Evolutionary conservation across 139 green algal genomes (phyloP).

Genomic region (Gonium pectorale): DNA sequence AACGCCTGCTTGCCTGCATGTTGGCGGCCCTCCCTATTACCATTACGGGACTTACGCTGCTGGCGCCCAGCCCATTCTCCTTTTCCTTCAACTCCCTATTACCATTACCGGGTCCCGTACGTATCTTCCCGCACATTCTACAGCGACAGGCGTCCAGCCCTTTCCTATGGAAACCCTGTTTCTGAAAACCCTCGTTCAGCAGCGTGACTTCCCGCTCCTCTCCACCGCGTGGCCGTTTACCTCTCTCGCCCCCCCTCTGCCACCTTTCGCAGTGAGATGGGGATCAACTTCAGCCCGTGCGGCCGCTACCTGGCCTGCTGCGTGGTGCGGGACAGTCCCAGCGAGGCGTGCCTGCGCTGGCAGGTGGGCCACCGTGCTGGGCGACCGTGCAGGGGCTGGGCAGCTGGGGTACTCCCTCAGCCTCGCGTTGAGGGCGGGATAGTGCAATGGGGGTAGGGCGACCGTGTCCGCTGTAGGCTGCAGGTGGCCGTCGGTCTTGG

Average conservation of each 20-base stretch:
- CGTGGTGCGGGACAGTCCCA: constrained; percentile 51
- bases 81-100: too few relatives aligned
- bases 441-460: neutral
- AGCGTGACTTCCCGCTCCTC: neutral
- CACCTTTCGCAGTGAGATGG: constrained; percentile 91
- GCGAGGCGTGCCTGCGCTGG: constrained; percentile 15
- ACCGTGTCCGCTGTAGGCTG: neutral
- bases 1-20: too few relatives aligned
- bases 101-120: neutral
- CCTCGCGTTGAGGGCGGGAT: neutral
- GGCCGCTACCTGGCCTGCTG: constrained; percentile 84
- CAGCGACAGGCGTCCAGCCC: too few relatives aligned
- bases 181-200: neutral
- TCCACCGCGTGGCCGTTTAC: neutral
- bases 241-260: neutral
- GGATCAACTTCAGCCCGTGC: constrained; percentile 88
- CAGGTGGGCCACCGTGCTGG: neutral
- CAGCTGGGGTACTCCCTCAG: neutral
- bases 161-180: neutral
- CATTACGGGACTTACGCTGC: too few relatives aligned
- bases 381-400: neutral
- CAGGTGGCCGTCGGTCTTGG: neutral
- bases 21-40: too few relatives aligned
- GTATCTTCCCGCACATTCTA: neutral
- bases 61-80: too few relatives aligned